phyloP scores from a whole-genome alignment of 108 stramenopile species.

The Skeletonema grethae region DNA sequence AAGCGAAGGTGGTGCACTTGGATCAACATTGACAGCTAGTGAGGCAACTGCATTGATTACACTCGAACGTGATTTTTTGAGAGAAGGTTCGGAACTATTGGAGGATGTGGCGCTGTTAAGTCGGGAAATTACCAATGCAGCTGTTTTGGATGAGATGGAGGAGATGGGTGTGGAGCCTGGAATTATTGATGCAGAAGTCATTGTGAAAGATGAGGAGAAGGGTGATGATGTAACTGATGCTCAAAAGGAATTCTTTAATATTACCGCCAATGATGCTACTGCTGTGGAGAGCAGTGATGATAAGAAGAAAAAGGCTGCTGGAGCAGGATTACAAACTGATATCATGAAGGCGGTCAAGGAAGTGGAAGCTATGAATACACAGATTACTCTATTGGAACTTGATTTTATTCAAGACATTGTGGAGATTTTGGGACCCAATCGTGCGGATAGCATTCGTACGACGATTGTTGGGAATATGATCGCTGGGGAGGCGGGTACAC shows the following conservation, averaged over 20 bases:
- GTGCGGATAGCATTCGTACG: conserved; percentile 66
- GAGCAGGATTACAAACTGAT: conserved; percentile 36
- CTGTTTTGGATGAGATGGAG: conserved; percentile 68
- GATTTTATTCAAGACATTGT: conserved; percentile 67
- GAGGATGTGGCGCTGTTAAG: conserved; percentile 42
- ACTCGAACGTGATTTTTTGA: conserved; percentile 68
- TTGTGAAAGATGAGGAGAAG: neutral
- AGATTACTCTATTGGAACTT: conserved; percentile 65
- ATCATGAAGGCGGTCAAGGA: conserved; percentile 47
- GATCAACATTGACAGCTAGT: conserved; percentile 22
- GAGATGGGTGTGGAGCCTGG: conserved; percentile 59
- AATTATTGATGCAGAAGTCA: conserved; percentile 35
- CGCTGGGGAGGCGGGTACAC: conserved; percentile 49
- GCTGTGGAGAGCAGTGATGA: conserved; percentile 3
- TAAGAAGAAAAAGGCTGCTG: conserved; percentile 8
- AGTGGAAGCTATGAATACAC: conserved; percentile 45
- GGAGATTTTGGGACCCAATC: conserved; percentile 66
- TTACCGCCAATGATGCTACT: neutral
- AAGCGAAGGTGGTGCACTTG: neutral
- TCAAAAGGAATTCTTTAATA: conserved; percentile 16
- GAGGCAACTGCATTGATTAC: conserved; percentile 55
- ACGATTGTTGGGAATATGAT: conserved; percentile 73
- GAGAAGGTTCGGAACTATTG: conserved; percentile 50
- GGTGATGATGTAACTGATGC: conserved; percentile 29
- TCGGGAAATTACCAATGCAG: conserved; percentile 54